phyloP scores from a whole-genome alignment of 2,329 filamentous ascomycete species.

The Claviceps sp. region DNA sequence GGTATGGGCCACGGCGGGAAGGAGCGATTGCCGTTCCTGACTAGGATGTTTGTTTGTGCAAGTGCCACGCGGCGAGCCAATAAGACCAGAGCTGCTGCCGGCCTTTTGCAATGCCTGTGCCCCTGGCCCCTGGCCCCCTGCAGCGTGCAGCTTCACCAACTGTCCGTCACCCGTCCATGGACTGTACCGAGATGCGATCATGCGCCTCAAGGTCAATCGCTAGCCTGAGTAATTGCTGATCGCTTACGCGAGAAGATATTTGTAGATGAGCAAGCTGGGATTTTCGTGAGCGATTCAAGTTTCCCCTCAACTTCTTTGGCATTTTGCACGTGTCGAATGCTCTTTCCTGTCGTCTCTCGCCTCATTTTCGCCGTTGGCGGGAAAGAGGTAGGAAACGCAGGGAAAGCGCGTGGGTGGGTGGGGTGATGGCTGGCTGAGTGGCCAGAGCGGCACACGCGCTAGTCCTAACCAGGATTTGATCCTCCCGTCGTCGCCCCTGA shows the following conservation, averaged over 20 bases:
- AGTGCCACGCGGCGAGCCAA: neutral
- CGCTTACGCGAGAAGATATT: no score
- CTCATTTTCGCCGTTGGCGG: no score
- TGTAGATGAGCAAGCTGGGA: no score
- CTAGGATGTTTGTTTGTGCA: slow-evolving; percentile 6
- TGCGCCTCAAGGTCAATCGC: no score
- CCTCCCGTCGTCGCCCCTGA: neutral
- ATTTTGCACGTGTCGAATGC: no score
- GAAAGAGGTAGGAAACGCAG: neutral
- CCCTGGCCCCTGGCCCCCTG: neutral
- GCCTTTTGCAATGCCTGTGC: neutral
- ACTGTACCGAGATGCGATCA: no score
- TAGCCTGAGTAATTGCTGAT: no score
- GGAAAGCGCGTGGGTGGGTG: neutral
- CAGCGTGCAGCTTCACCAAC: neutral
- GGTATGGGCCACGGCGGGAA: neutral
- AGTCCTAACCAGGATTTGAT: neutral
- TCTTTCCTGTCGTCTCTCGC: no score
- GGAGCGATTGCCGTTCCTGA: slow-evolving; percentile 4
- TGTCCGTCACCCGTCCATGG: no score
- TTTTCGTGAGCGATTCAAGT: no score
- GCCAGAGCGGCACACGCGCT: neutral
- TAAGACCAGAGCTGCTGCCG: neutral
- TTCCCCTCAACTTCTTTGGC: no score
- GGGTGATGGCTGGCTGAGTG: neutral